phyloP scores from a whole-genome alignment of 2,329 filamentous ascomycete species.

The Iodosphaeria phyllophila region DNA sequence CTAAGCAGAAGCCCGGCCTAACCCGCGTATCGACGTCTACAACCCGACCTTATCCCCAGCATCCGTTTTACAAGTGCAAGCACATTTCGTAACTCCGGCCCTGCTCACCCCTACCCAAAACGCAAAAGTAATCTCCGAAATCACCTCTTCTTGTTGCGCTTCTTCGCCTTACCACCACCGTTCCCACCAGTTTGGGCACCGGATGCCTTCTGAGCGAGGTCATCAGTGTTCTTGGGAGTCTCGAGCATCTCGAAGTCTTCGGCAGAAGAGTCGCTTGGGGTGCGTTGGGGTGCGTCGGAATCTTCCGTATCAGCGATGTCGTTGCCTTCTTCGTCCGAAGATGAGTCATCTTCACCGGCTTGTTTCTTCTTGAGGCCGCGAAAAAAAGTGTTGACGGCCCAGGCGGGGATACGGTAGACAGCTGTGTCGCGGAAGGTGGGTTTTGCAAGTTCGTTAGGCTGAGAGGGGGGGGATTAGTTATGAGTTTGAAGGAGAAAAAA shows the following conservation, averaged over 20 bases:
- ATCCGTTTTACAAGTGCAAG: no score
- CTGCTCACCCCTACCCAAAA: no score
- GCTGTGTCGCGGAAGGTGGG: slow-evolving; percentile 72
- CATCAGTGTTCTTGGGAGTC: slow-evolving; percentile 31
- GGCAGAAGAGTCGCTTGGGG: slow-evolving; percentile 36
- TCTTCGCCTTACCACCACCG: slow-evolving; percentile 27
- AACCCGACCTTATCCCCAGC: no score
- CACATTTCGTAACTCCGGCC: no score
- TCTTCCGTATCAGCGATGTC: slow-evolving; percentile 22
- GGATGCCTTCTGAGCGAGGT: slow-evolving; percentile 30
- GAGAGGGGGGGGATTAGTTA: slow-evolving; percentile 3
- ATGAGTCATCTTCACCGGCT: slow-evolving; percentile 10
- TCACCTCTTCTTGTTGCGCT: slow-evolving; percentile 38
- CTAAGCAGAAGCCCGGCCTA: no score
- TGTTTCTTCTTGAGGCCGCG: slow-evolving; percentile 22
- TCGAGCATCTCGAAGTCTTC: slow-evolving; percentile 46
- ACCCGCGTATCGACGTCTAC: no score
- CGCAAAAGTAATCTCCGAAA: no score
- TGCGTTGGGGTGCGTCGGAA: slow-evolving; percentile 29
- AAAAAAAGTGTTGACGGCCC: slow-evolving; percentile 42
- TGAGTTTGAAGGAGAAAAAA: slow-evolving; percentile 9
- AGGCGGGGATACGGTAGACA: slow-evolving; percentile 60
- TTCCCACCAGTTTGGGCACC: slow-evolving; percentile 23
- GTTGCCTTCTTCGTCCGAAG: slow-evolving; percentile 17
- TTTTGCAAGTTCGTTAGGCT: slow-evolving; percentile 61